Base-by-base conservation (phyloP, 1,284 basidiomycete genomes). In the Butyriboletus appendiculatus region DNA sequence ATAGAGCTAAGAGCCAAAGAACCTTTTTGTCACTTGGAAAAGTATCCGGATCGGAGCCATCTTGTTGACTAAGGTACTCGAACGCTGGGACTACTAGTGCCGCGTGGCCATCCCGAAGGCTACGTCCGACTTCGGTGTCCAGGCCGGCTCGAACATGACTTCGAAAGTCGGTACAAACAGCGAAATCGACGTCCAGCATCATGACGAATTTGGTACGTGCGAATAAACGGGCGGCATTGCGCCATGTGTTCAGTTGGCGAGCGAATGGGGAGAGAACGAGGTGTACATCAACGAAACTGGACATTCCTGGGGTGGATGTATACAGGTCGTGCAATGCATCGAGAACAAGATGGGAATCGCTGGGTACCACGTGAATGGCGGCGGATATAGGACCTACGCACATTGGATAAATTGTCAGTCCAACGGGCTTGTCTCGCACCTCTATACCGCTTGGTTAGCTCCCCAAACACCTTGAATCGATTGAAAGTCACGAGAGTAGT, bases 101-200 rank as follows among this genome's bases (percentile, higher is more conserved):
- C 20, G 81, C 78, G n/a, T 66, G 59, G 5, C 88, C 88, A 44
- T 74, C 75, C 33, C 74, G 71, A 46, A 87, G 67, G 55, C 73
- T 65, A 50, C 40, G 62, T 39, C 64, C 67, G 47, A 77, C 66
- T 42, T 68, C 66, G 22, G 56, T 37, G 15, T 59, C 52, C 44
- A 69, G 43, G 45, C 61, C 38, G 12, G 54, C 59, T 39, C 59
- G 66, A 53, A 92, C 74, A 11, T 81, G 76, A 20, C 67, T 68
- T 50, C 88, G 78, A 69, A 92, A 90, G 70, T 91, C 82, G 47
- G 92, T 92, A 65, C 90, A 92, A 9, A 90, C 71, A 38, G 81
- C 86, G 68, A 94, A 94, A 68, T 94, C 91, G 56, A 93, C 86
- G 69, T 94, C 92, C 50, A 94, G 82, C 85, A 93, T 90, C 85